Percentiles rank a stretch among this genome's conserved stretches.
These are phyloP conservation scores for Tolypocladium nubicola DNA, from an alignment of 2,329 filamentous ascomycete genomes.

Conservation along the genomic window DNA sequence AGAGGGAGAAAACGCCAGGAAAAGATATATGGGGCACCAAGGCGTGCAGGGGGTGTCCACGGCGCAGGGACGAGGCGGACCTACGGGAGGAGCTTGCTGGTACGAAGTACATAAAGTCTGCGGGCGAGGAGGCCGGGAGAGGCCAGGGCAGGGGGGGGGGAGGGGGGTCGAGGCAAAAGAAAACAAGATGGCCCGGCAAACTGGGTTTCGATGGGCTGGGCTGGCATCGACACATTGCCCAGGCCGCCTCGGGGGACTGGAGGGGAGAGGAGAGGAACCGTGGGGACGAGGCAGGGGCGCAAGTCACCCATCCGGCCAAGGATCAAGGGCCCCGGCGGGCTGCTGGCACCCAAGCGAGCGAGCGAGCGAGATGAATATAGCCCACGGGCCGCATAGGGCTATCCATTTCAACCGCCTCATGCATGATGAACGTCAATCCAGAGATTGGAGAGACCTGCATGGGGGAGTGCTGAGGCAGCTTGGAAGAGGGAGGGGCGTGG, in stretches of 20 bases:
- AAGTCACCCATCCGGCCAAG: not conserved
- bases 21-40: slow-evolving; percentile 7
- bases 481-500: not conserved
- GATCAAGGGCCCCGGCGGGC: not conserved
- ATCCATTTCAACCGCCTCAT: not conserved
- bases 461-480: not conserved
- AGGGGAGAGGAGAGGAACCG: not conserved
- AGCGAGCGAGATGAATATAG: not conserved
- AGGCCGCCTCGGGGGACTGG: not conserved
- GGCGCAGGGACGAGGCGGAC: slow-evolving; percentile 15
- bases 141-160: slow-evolving; percentile 8
- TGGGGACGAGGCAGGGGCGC: not conserved
- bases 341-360: not conserved
- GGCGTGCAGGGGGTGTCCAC: slow-evolving; percentile 9
- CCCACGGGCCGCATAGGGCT: not conserved
- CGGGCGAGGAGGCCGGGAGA: slow-evolving; percentile 1
- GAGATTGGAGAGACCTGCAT: slow-evolving; percentile 3
- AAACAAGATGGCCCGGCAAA: slow-evolving; percentile 4
- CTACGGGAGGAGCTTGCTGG: slow-evolving; percentile 18
- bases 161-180: slow-evolving; percentile 15
- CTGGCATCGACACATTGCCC: not conserved
- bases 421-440: slow-evolving; percentile 4
- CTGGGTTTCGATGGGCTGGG: slow-evolving; percentile 2
- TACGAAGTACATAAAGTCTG: not conserved
- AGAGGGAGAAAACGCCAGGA: slow-evolving; percentile 1